Evolutionary conservation across 1,139 yeast genomes (phyloP).

Genomic region (Geotrichum reessii): DNA sequence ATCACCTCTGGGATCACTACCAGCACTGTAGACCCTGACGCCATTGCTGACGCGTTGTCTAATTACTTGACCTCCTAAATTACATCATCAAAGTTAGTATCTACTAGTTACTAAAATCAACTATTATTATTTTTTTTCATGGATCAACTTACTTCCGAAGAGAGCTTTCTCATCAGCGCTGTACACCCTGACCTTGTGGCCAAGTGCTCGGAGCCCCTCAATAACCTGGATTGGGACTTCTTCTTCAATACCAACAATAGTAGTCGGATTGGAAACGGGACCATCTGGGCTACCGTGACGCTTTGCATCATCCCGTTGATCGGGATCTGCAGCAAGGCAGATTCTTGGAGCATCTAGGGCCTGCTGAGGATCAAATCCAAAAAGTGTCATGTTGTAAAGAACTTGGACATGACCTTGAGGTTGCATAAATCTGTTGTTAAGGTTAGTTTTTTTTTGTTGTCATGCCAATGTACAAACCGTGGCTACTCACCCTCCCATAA

Average conservation of each 20-base stretch:
- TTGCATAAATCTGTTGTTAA: slow-evolving; percentile 52
- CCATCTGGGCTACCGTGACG: slow-evolving; percentile 59
- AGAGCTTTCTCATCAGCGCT: slow-evolving; percentile 38
- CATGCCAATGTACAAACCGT: background rate
- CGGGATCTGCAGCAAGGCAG: slow-evolving; percentile 50
- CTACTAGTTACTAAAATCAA: slow-evolving; percentile 43
- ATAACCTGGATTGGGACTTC: slow-evolving; percentile 48
- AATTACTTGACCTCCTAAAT: slow-evolving; percentile 61
- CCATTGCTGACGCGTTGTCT: slow-evolving; percentile 38
- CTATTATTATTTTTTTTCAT: background rate
- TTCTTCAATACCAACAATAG: slow-evolving; percentile 61
- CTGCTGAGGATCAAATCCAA: slow-evolving; percentile 65
- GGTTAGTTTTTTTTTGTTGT: slow-evolving; percentile 1
- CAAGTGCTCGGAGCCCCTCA: slow-evolving; percentile 44
- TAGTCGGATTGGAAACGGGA: slow-evolving; percentile 53
- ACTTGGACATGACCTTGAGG: slow-evolving; percentile 85
- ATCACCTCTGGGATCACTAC: slow-evolving; percentile 75
- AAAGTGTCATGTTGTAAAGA: slow-evolving; percentile 56
- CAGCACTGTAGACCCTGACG: slow-evolving; percentile 54
- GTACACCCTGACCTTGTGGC: slow-evolving; percentile 52
- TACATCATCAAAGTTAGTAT: background rate
- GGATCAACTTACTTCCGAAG: slow-evolving; percentile 24
- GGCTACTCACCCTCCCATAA: slow-evolving; percentile 60
- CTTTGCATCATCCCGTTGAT: slow-evolving; percentile 28
- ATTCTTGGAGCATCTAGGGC: slow-evolving; percentile 74